Percentiles rank a stretch among this genome's conserved stretches.
Conservation (phyloP, 2,329 filamentous ascomycete genomes). For the Pestalotiopsis sp. region DNA sequence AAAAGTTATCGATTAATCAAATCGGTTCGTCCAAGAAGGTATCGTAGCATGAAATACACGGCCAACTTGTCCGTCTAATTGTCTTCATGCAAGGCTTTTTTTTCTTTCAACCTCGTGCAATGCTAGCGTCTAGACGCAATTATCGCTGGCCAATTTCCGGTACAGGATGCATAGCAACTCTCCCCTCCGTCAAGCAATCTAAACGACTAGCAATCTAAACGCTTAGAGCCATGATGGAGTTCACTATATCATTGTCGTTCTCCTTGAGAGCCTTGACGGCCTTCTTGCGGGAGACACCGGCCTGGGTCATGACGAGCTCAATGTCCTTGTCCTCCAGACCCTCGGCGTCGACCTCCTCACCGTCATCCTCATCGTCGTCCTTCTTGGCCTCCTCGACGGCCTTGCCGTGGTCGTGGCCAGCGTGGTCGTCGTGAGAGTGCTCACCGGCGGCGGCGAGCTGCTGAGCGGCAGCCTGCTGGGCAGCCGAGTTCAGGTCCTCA, state of each 20-base stretch:
- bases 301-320: constrained; percentile 98
- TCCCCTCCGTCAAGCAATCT: constrained; percentile 23
- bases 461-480: constrained; percentile 93
- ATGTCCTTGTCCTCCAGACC: constrained; percentile 99
- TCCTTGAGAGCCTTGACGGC: constrained; percentile 98
- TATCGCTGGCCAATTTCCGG: not conserved
- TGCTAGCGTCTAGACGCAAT: constrained; percentile 17
- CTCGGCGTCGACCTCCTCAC: constrained; percentile 91
- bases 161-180: not conserved
- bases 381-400: constrained; percentile 70
- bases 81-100: constrained; percentile 22
- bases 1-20: constrained; percentile 5
- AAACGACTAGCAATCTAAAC: constrained; percentile 65
- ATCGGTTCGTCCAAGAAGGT: constrained; percentile 27
- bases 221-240: constrained; percentile 99
- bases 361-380: constrained; percentile 88
- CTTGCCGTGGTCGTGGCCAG: constrained; percentile 70
- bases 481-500: constrained; percentile 98
- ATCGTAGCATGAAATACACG: constrained; percentile 29
- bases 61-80: constrained; percentile 24
- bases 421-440: constrained; percentile 65
- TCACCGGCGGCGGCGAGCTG: constrained; percentile 82
- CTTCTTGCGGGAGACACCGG: constrained; percentile 96
- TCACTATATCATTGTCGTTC: constrained; percentile 99
- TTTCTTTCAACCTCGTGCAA: constrained; percentile 20